phyloP scores from a whole-genome alignment of 2,329 filamentous ascomycete genomes.

The Colletotrichum tropicicola region DNA sequence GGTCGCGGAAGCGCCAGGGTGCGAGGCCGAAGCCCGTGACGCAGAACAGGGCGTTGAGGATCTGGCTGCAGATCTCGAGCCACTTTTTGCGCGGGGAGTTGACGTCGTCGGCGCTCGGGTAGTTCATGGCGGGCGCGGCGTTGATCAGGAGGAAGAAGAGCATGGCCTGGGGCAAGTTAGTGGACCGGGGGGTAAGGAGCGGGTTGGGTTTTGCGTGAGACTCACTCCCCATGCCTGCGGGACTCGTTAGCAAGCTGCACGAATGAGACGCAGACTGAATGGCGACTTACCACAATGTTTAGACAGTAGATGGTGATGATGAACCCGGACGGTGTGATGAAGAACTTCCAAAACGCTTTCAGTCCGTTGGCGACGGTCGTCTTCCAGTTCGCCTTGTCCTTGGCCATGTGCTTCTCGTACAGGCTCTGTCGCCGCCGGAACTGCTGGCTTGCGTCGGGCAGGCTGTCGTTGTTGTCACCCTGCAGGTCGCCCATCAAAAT shows the following conservation, averaged over 20 bases:
- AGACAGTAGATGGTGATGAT: constrained; percentile 40
- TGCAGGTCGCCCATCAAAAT: background rate
- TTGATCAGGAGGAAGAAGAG: constrained; percentile 40
- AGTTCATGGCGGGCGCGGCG: constrained; percentile 33
- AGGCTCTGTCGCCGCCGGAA: constrained; percentile 32
- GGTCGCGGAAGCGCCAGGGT: constrained; percentile 66
- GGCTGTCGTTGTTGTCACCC: background rate
- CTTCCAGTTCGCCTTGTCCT: constrained; percentile 36
- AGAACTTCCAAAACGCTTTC: constrained; percentile 40
- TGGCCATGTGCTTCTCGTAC: constrained; percentile 32
- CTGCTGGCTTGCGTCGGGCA: background rate
- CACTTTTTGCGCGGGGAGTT: constrained; percentile 33
- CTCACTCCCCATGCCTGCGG: constrained; percentile 37
- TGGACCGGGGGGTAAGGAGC: background rate
- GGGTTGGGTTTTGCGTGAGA: background rate
- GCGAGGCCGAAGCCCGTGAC: constrained; percentile 85
- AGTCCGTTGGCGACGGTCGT: constrained; percentile 36
- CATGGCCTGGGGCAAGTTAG: constrained; percentile 34
- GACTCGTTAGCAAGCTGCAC: constrained; percentile 3
- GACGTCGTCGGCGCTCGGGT: constrained; percentile 30
- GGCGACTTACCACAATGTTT: constrained; percentile 38
- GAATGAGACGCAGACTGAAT: too few species aligned
- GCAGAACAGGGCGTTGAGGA: constrained; percentile 79
- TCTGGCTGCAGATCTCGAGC: constrained; percentile 29
- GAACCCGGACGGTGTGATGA: constrained; percentile 37